phyloP scores from a whole-genome alignment of 208 protist species.

The Trichomonas gallinae region DNA sequence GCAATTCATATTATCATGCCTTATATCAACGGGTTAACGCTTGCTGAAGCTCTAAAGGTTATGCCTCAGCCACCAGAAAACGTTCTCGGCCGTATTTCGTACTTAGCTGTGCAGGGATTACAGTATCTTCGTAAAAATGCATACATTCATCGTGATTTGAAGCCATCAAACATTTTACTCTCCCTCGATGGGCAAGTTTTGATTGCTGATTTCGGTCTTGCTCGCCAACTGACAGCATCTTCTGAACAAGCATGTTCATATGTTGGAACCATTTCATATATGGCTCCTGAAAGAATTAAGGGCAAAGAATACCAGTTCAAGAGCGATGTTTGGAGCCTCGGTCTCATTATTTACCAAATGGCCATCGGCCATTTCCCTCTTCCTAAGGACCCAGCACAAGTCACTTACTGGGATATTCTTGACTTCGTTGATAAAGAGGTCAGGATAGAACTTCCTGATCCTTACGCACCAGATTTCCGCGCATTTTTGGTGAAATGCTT shows the following conservation, averaged over 20 bases:
- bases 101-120: neutral
- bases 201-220: slow-evolving; percentile 20
- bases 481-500: neutral
- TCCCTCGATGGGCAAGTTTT: neutral
- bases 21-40: neutral
- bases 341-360: neutral
- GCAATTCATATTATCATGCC: neutral
- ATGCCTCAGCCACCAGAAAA: neutral
- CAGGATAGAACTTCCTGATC: neutral
- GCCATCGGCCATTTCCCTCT: neutral
- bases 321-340: slow-evolving; percentile 16
- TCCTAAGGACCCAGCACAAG: neutral
- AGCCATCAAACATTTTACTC: slow-evolving; percentile 16
- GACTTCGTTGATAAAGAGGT: neutral
- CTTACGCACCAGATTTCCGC: neutral
- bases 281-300: neutral
- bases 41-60: neutral
- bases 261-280: neutral
- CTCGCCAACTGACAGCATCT: neutral
- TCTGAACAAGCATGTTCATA: neutral
- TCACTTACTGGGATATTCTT: neutral
- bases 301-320: neutral
- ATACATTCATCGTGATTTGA: neutral
- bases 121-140: neutral
- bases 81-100: neutral